Percentiles rank a stretch among this genome's conserved stretches.
Evolutionary conservation across 208 protist genomes (phyloP).

Genomic region (Trypanosoma caninum): DNA sequence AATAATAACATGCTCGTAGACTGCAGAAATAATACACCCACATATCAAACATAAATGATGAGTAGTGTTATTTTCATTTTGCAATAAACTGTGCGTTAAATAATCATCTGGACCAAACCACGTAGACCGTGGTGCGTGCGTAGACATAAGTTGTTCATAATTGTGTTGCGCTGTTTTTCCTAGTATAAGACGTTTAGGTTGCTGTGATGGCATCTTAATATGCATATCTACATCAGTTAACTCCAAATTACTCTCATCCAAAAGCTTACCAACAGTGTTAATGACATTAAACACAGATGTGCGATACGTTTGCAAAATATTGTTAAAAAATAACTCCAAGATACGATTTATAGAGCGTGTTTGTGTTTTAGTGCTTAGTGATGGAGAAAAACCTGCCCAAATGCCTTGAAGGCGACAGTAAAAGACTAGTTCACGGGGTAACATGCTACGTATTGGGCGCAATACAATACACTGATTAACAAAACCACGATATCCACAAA

Average conservation of each 20-base stretch:
- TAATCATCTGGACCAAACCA: neutral
- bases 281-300: conserved; percentile 85
- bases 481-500: conserved; percentile 37
- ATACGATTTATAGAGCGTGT: conserved; percentile 48
- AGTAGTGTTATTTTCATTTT: neutral
- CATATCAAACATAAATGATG: conserved; percentile 12
- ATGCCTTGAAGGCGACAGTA: conserved; percentile 57
- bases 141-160: conserved; percentile 8
- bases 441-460: conserved; percentile 56
- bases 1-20: neutral
- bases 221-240: conserved; percentile 9
- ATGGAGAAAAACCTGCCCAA: conserved; percentile 42
- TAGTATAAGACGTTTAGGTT: conserved; percentile 23
- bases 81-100: too few species aligned
- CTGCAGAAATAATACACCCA: conserved; percentile 1
- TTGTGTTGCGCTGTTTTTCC: conserved; percentile 31
- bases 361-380: conserved; percentile 39
- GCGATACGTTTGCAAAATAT: conserved; percentile 38
- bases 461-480: conserved; percentile 36
- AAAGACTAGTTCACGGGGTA: conserved; percentile 65
- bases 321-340: conserved; percentile 67
- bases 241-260: conserved; percentile 17
- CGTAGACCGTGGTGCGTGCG: neutral
- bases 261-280: conserved; percentile 55
- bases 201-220: neutral